Evolutionary conservation across 2,329 filamentous ascomycete species (phyloP).

Genomic region (Furcasterigmium furcatum): DNA sequence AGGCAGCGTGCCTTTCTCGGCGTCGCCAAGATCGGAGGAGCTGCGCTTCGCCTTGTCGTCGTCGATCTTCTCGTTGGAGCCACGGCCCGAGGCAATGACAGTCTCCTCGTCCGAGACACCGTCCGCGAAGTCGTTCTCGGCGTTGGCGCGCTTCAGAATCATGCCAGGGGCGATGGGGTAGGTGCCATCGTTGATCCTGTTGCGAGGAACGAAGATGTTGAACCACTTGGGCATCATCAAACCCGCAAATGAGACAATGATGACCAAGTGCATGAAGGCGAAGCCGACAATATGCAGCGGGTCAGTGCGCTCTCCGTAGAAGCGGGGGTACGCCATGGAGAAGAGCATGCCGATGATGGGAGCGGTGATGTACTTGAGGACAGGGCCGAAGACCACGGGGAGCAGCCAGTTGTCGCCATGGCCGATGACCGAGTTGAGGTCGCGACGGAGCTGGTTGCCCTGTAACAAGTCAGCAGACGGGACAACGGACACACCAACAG

Average conservation of each 20-base stretch:
- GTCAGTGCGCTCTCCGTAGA: conserved; percentile 11
- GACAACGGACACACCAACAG: no score
- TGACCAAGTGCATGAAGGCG: conserved; percentile 9
- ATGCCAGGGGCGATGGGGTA: conserved; percentile 6
- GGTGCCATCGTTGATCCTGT: background rate
- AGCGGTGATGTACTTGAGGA: conserved; percentile 14
- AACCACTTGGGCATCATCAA: conserved; percentile 10
- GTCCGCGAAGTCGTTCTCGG: background rate
- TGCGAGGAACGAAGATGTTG: conserved; percentile 10
- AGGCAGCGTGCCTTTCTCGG: no score
- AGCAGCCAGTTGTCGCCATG: conserved; percentile 6
- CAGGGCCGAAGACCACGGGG: conserved; percentile 10
- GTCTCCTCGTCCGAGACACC: conserved; percentile 2
- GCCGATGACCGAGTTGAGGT: conserved; percentile 8
- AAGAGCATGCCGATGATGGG: conserved; percentile 14
- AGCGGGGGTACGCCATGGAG: conserved; percentile 12
- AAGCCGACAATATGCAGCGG: conserved; percentile 13
- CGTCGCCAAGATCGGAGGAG: background rate
- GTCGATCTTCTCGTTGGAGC: background rate
- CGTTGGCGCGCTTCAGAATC: conserved; percentile 7
- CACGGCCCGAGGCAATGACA: background rate
- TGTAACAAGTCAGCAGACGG: background rate
- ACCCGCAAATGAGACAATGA: conserved; percentile 8
- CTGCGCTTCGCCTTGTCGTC: background rate
- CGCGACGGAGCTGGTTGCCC: conserved; percentile 9